Evolutionary conservation across 129 eudicot species (phyloP).

Genomic region (Pseudognaphalium luteoalbum): DNA sequence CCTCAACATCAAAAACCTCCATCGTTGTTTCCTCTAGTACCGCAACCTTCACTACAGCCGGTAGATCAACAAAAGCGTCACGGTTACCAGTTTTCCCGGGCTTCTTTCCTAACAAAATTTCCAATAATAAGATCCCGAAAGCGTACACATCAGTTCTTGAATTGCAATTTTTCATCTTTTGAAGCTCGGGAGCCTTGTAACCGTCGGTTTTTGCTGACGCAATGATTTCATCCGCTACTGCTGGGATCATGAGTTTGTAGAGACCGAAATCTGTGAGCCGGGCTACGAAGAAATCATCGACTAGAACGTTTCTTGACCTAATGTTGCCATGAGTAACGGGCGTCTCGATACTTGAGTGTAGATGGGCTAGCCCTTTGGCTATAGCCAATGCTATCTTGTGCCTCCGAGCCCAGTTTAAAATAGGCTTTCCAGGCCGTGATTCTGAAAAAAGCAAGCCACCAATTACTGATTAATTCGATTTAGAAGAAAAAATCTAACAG

Average conservation of each 20-base stretch:
- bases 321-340: conserved; percentile 91
- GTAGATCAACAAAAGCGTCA: conserved; percentile 56
- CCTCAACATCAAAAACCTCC: conserved; percentile 93
- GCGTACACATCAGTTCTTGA: conserved; percentile 88
- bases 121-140: conserved; percentile 78
- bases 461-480: neutral
- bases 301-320: conserved; percentile 78
- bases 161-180: conserved; percentile 80
- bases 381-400: conserved; percentile 94
- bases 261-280: conserved; percentile 91
- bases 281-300: conserved; percentile 87
- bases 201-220: conserved; percentile 84
- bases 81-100: conserved; percentile 68
- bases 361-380: conserved; percentile 90
- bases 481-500: neutral
- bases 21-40: conserved; percentile 95
- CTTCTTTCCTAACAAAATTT: conserved; percentile 78
- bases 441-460: conserved; percentile 40
- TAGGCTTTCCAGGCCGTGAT: conserved; percentile 76
- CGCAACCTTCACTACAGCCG: conserved; percentile 88
- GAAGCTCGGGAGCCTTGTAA: conserved; percentile 95
- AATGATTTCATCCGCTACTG: conserved; percentile 85
- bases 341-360: conserved; percentile 71
- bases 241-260: conserved; percentile 83
- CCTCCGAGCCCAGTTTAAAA: conserved; percentile 82